Conservation (phyloP, 2,329 filamentous ascomycete species). For the Alternaria sp. region DNA sequence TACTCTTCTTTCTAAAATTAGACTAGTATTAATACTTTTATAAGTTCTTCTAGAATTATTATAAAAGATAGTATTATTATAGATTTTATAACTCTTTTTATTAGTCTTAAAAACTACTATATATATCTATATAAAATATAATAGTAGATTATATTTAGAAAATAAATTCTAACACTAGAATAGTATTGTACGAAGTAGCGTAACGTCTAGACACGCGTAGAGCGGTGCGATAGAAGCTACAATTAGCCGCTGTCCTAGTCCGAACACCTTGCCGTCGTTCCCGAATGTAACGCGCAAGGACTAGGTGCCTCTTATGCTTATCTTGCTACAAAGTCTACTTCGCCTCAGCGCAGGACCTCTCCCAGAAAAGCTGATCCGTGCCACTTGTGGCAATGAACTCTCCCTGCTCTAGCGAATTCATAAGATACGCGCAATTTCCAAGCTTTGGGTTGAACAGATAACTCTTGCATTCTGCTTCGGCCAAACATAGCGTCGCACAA, state of each 20-base stretch:
- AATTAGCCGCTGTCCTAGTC: not conserved
- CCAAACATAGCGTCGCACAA: slow-evolving; percentile 17
- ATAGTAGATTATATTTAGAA: too few relatives aligned
- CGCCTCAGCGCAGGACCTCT: not conserved
- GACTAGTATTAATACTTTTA: too few relatives aligned
- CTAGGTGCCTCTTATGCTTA: not conserved
- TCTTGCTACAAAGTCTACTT: not conserved
- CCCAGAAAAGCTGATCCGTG: slow-evolving; percentile 5
- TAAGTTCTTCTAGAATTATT: too few relatives aligned
- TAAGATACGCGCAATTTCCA: slow-evolving; percentile 3
- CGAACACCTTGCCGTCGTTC: not conserved
- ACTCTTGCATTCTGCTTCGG: slow-evolving; percentile 17
- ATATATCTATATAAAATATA: too few relatives aligned
- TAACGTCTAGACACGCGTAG: not conserved
- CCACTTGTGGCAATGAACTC: slow-evolving; percentile 1
- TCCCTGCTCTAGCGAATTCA: slow-evolving; percentile 1
- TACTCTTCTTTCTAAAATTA: too few relatives aligned
- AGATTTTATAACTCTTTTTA: too few relatives aligned
- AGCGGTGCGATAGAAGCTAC: not conserved
- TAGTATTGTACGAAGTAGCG: not conserved
- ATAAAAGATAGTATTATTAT: too few relatives aligned
- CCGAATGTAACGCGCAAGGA: not conserved
- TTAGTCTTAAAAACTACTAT: too few relatives aligned
- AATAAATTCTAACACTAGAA: too few relatives aligned
- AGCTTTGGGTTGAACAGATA: slow-evolving; percentile 16